These are phyloP conservation scores for Rubroshorea leprosula DNA, from an alignment of 345 rosid genomes.

Conservation along the genomic window DNA sequence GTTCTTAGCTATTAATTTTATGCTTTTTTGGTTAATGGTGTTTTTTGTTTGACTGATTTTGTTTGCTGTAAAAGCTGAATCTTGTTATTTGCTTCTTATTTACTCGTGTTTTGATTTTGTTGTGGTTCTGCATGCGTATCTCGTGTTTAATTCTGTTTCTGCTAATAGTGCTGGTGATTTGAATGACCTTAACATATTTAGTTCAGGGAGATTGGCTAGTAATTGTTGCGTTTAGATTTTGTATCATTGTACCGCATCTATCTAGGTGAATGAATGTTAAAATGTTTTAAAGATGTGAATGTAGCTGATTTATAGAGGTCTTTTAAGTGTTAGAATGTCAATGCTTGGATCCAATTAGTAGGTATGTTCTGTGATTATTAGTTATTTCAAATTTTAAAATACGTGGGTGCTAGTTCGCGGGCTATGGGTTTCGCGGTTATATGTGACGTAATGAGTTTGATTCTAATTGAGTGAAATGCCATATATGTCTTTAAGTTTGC, in stretches of 20 bases:
- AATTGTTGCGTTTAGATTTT: background rate
- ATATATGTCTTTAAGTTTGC: background rate
- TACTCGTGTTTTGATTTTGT: background rate
- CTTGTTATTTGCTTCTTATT: background rate
- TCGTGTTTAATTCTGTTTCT: background rate
- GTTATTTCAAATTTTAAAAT: background rate
- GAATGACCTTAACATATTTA: background rate
- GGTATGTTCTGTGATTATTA: background rate
- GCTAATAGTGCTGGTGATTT: background rate
- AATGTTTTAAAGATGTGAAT: background rate
- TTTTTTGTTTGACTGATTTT: too few relatives aligned
- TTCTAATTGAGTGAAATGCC: background rate
- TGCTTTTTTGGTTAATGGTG: too few relatives aligned
- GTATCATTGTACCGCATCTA: background rate
- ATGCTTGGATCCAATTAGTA: too few relatives aligned
- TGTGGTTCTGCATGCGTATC: background rate
- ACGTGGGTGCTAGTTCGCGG: background rate
- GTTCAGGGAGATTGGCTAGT: background rate
- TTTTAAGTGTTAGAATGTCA: background rate
- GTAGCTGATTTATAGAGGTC: background rate
- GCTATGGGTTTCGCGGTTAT: background rate
- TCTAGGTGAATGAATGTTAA: background rate
- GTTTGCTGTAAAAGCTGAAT: background rate
- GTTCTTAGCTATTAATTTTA: too few relatives aligned
- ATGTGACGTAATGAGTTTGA: background rate